These are phyloP conservation scores for Sporothrix euskadiensis DNA, from an alignment of 2,329 filamentous ascomycete genomes.

Conservation along the genomic window DNA sequence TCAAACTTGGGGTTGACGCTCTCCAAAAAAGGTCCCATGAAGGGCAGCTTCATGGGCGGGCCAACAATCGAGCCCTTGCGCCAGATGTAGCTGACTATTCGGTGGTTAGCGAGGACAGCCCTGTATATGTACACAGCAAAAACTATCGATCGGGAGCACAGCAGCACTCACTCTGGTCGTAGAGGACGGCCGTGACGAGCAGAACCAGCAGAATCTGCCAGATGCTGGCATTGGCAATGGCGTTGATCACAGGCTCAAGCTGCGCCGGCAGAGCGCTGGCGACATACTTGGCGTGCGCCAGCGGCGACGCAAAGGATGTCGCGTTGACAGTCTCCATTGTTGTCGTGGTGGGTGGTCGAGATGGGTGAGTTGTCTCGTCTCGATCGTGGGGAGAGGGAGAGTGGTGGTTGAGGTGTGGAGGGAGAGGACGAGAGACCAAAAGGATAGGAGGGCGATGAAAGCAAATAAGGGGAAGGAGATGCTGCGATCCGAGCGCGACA, in stretches of 20 bases:
- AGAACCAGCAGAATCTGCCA: slow-evolving; percentile 69
- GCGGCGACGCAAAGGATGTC: slow-evolving; percentile 65
- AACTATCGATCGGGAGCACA: too few relatives aligned
- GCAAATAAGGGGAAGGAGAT: slow-evolving; percentile 9
- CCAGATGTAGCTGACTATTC: slow-evolving; percentile 69
- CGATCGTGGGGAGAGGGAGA: not conserved
- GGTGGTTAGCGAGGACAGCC: not conserved
- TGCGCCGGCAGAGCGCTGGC: slow-evolving; percentile 55
- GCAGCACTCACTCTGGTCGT: slow-evolving; percentile 74
- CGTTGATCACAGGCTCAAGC: slow-evolving; percentile 56
- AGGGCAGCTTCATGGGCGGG: slow-evolving; percentile 74
- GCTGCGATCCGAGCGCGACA: slow-evolving; percentile 12
- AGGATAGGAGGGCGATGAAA: not conserved
- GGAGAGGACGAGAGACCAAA: not conserved
- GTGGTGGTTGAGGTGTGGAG: not conserved
- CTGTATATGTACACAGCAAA: too few relatives aligned
- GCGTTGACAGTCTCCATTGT: slow-evolving; percentile 52
- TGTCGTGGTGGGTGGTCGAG: not conserved
- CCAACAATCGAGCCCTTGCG: slow-evolving; percentile 76
- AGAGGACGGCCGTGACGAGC: slow-evolving; percentile 70
- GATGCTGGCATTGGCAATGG: slow-evolving; percentile 57
- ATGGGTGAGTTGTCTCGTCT: not conserved
- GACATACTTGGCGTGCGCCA: slow-evolving; percentile 59
- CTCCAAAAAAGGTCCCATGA: slow-evolving; percentile 93
- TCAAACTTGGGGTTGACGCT: slow-evolving; percentile 90